These are phyloP conservation scores for Amanita molliuscula DNA, from an alignment of 768 basidiomycete species.

Conservation along the genomic window DNA sequence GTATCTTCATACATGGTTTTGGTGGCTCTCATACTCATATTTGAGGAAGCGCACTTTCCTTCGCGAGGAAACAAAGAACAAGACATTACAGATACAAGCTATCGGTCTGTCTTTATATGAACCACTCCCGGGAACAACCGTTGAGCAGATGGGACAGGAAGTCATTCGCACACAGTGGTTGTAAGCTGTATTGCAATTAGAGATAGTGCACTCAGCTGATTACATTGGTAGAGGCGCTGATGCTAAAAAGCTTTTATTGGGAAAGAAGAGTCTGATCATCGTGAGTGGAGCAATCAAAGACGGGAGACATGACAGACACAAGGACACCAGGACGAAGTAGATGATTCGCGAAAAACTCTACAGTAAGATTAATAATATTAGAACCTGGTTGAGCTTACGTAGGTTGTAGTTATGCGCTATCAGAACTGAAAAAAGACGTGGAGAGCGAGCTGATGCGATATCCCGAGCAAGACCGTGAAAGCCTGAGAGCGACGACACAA, in stretches of 20 bases:
- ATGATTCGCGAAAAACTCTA: constrained; percentile 83
- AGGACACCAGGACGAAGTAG: constrained; percentile 63
- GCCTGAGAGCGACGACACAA: constrained; percentile 52
- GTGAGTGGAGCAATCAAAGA: constrained; percentile 30
- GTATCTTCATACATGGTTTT: constrained; percentile 22
- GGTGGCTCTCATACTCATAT: constrained; percentile 16
- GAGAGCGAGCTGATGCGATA: constrained; percentile 53
- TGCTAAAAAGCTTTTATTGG: constrained; percentile 60
- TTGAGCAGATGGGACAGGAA: constrained; percentile 67
- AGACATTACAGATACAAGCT: constrained; percentile 87
- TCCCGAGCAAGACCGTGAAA: constrained; percentile 68
- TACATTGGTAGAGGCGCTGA: constrained; percentile 43
- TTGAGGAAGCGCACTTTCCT: constrained; percentile 62
- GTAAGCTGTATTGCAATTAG: constrained; percentile 30
- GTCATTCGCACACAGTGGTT: constrained; percentile 97
- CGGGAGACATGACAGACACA: not conserved
- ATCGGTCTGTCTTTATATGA: constrained; percentile 97
- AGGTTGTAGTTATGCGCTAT: constrained; percentile 66
- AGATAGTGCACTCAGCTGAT: constrained; percentile 5
- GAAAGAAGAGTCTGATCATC: constrained; percentile 74
- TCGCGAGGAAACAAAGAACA: constrained; percentile 55
- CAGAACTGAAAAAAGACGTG: constrained; percentile 86
- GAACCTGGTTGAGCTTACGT: not conserved
- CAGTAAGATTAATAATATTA: constrained; percentile 37
- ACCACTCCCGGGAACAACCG: constrained; percentile 65